These are phyloP conservation scores for Penicillium taxi DNA, from an alignment of 495 filamentous ascomycete species.

Conservation along the genomic window DNA sequence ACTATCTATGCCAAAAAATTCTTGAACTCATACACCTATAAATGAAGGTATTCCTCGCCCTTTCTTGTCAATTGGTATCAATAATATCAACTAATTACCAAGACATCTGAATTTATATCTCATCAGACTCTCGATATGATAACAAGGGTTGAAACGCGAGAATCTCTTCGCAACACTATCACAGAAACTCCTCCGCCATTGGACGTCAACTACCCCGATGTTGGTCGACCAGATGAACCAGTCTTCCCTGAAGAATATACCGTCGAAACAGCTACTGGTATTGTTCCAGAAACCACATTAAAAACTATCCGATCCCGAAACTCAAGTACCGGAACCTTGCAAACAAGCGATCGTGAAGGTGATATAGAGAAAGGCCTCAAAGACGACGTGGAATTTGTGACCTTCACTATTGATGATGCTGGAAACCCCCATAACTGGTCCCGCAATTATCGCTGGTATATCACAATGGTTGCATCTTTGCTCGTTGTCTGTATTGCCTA, in stretches of 20 bases:
- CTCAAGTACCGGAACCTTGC: slow-evolving; percentile 7
- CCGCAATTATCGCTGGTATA: slow-evolving; percentile 47
- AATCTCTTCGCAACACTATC: slow-evolving; percentile 13
- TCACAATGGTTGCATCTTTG: slow-evolving; percentile 43
- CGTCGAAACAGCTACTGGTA: slow-evolving; percentile 24
- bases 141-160: slow-evolving; percentile 14
- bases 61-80: neutral
- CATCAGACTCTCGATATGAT: slow-evolving; percentile 2
- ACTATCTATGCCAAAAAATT: neutral
- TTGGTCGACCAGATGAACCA: slow-evolving; percentile 14
- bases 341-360: neutral
- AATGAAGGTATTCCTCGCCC: neutral
- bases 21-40: slow-evolving; percentile 4
- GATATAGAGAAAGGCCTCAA: slow-evolving; percentile 20
- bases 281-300: slow-evolving; percentile 22
- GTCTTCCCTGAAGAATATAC: slow-evolving; percentile 29
- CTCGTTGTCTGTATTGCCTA: slow-evolving; percentile 51
- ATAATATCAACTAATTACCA: too few species aligned
- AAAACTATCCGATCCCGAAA: slow-evolving; percentile 16
- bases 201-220: slow-evolving; percentile 24
- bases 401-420: slow-evolving; percentile 36
- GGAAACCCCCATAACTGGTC: slow-evolving; percentile 50
- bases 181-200: slow-evolving; percentile 14
- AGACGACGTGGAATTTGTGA: slow-evolving; percentile 19
- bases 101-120: neutral